Base-by-base conservation (phyloP, 78 protist genomes). In the Dictyostelium discoideum region DNA sequence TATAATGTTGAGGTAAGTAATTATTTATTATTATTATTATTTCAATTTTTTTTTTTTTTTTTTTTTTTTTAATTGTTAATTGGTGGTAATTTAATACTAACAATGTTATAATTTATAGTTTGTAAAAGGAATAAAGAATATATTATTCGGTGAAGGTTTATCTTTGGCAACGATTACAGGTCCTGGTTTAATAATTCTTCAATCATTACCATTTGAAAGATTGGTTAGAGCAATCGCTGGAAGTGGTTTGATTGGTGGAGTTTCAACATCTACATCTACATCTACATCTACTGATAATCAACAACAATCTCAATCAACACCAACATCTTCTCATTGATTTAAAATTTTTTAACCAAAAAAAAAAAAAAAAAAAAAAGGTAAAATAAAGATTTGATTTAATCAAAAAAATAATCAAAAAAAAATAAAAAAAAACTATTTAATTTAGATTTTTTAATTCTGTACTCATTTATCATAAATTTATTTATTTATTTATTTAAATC, bases 161-260 rank as follows among this genome's bases (percentile, higher is more conserved):
- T 40, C 76, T 22, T 82, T 89, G 50, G 87, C 87, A 3, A 57
- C 94, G 0, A 37, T 89, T 7, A 83, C 87, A 24, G 94, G 94
- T 24, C 94, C 94, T 39, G 94, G 94, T 48, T 14, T 82, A 20
- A 76, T 89, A 18, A 82, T 89, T 7, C 73, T 89, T 13, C 94
- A 89, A 50, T 54, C 79, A 32, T 22, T 89, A 20, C 87, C 94
- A 46, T 89, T 89, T 72, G 94, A 89, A n/a, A 89, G 76, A 89
- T 48, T 89, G 13, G 94, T 89, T n/a, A 32, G 57, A 8, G 88
- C 86, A 14, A 82, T 89, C 8, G 72, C 87, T 11, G 48, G 37
- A 22, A 18, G 76, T 60, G 77, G 80, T 2, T 3, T 67, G 20
- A 20, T 39, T 6, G 40, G 46, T 57, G 48, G 42, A 5, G 42